phyloP scores from a whole-genome alignment of 192 early-diverging fungal species.

The Podila clonocystis region DNA sequence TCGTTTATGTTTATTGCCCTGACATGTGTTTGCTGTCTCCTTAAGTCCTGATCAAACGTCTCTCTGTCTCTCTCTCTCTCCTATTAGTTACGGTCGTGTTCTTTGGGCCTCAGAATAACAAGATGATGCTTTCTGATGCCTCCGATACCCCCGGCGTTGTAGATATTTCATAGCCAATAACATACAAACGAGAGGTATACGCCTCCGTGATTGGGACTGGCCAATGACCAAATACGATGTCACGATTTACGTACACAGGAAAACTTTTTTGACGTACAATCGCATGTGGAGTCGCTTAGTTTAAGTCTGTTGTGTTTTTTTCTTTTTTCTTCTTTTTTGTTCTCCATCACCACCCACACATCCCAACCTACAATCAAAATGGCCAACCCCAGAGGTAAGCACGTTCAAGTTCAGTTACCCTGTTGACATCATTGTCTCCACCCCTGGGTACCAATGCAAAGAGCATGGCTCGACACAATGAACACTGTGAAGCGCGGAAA shows the following conservation, averaged over 20 bases:
- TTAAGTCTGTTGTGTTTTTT: conserved; percentile 12
- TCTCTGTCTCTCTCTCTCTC: not conserved
- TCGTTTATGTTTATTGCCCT: not conserved
- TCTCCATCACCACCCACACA: conserved; percentile 4
- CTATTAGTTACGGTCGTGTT: conserved; percentile 30
- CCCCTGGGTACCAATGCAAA: not conserved
- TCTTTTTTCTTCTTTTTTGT: conserved; percentile 8
- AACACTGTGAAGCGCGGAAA: not conserved
- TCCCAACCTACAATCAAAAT: conserved; percentile 23
- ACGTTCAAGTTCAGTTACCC: not conserved
- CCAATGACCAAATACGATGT: too few relatives aligned
- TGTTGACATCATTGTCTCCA: not conserved
- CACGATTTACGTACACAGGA: not conserved
- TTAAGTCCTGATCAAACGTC: not conserved
- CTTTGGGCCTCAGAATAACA: conserved; percentile 26
- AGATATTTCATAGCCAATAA: not conserved
- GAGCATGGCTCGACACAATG: not conserved
- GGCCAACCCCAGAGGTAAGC: conserved; percentile 45
- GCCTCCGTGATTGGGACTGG: too few relatives aligned
- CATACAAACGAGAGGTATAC: too few relatives aligned
- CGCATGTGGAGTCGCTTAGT: not conserved
- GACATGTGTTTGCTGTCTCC: too few relatives aligned
- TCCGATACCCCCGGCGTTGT: not conserved
- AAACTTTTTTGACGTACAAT: not conserved
- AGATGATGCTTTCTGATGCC: conserved; percentile 17